A percentile compares a stretch with the other conserved stretches of the same genome.
phyloP scores from a whole-genome alignment of 345 rosid species.

The Melaleuca alternifolia region DNA sequence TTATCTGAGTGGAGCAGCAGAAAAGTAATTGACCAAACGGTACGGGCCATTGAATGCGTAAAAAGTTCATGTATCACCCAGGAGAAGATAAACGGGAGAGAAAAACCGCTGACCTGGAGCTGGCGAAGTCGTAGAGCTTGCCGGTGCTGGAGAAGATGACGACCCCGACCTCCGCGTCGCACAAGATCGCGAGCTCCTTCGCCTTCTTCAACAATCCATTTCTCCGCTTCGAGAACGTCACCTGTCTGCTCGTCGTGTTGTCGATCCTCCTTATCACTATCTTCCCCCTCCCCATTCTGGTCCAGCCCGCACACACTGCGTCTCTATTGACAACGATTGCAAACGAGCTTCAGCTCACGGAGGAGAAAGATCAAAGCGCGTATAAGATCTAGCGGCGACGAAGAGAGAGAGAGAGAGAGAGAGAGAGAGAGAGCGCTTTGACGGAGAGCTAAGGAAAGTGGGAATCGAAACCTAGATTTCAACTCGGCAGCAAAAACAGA shows the following conservation, averaged over 20 bases:
- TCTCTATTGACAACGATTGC: background rate
- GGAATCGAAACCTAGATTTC: background rate
- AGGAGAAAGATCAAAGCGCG: background rate
- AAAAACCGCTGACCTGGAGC: constrained; percentile 21
- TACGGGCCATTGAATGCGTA: background rate
- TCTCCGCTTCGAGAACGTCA: constrained; percentile 43
- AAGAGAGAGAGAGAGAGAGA: background rate
- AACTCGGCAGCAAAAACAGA: background rate
- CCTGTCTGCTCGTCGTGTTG: constrained; percentile 39
- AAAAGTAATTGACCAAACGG: background rate
- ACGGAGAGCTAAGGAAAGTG: background rate
- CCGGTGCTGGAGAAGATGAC: constrained; percentile 43
- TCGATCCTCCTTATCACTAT: constrained; percentile 40
- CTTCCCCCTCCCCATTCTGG: constrained; percentile 39
- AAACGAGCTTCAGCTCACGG: background rate
- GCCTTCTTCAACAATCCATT: constrained; percentile 41
- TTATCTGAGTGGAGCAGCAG: background rate
- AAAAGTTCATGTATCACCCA: background rate
- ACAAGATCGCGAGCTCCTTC: constrained; percentile 37
- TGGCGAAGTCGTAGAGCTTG: constrained; percentile 36
- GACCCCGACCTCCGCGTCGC: constrained; percentile 43
- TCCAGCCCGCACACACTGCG: background rate
- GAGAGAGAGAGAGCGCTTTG: background rate
- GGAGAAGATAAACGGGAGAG: background rate
- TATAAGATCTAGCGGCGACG: background rate